These are phyloP conservation scores for Cryptosporidium viatorum DNA, from an alignment of 169 alveolate genomes.

Conservation along the genomic window DNA sequence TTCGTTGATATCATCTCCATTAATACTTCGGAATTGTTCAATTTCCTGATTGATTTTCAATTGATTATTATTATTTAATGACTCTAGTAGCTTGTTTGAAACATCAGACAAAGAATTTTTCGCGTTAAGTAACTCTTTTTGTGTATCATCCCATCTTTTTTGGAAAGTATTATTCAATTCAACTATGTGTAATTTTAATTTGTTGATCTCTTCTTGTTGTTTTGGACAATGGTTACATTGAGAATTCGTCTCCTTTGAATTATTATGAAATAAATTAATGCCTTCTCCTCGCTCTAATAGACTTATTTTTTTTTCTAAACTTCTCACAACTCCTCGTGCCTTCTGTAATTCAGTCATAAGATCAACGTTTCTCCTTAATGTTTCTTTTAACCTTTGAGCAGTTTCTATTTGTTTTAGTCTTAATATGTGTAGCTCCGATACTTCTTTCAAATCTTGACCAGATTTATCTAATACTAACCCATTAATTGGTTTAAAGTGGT, in stretches of 20 bases:
- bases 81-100: conserved; percentile 47
- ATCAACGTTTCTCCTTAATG: conserved; percentile 68
- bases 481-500: background rate
- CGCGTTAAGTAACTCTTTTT: conserved; percentile 49
- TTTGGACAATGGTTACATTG: conserved; percentile 47
- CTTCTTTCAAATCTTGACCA: conserved; percentile 8
- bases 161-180: conserved; percentile 63
- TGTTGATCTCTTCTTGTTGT: conserved; percentile 59
- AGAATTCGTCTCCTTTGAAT: background rate
- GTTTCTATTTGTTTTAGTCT: conserved; percentile 72
- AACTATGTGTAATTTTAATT: conserved; percentile 46
- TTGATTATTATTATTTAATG: conserved; percentile 1
- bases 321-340: conserved; percentile 59
- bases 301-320: conserved; percentile 48
- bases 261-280: background rate
- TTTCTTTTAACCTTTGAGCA: conserved; percentile 69
- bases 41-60: background rate
- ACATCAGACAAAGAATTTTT: conserved; percentile 57
- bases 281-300: background rate
- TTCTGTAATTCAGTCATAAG: conserved; percentile 70
- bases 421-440: conserved; percentile 49
- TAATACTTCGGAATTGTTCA: background rate
- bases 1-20: background rate
- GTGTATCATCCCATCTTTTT: conserved; percentile 72
- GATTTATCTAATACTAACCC: background rate